phyloP scores from a whole-genome alignment of 805 yeast genomes.

The Saccharomycopsis sp. region DNA sequence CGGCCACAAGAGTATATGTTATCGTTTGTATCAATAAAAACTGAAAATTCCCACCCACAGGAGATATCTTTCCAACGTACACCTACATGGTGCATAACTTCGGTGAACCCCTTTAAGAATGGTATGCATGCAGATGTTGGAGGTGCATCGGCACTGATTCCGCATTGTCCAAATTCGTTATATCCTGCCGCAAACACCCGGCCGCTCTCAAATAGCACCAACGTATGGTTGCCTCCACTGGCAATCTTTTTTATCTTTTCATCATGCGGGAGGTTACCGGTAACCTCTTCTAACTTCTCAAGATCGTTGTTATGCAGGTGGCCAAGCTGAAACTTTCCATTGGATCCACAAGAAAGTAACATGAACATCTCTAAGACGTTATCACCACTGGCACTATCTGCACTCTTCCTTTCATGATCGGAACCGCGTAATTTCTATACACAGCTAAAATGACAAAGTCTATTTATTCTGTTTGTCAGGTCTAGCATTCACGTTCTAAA shows the following conservation, averaged over 20 bases:
- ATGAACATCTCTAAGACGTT: not conserved
- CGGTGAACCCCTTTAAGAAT: constrained; percentile 21
- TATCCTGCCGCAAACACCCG: constrained; percentile 53
- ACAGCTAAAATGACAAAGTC: too few species aligned
- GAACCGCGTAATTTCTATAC: not conserved
- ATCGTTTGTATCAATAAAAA: constrained; percentile 38
- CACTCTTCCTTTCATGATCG: not conserved
- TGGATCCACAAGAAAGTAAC: constrained; percentile 70
- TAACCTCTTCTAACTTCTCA: constrained; percentile 26
- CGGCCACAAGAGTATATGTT: constrained; percentile 49
- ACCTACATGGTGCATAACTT: constrained; percentile 23
- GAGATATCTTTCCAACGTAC: constrained; percentile 40
- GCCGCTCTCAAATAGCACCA: constrained; percentile 51
- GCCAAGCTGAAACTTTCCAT: constrained; percentile 76
- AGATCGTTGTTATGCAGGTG: constrained; percentile 46
- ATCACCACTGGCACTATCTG: not conserved
- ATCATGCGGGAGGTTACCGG: constrained; percentile 13
- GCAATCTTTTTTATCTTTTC: constrained; percentile 34
- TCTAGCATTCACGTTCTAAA: not conserved
- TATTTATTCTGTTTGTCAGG: not conserved
- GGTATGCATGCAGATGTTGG: not conserved
- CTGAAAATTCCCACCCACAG: constrained; percentile 78
- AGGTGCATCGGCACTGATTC: constrained; percentile 21
- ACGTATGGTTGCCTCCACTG: constrained; percentile 87
- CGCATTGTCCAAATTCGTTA: constrained; percentile 51